Conservation (phyloP, 345 rosid species). For the Punica granatum region DNA sequence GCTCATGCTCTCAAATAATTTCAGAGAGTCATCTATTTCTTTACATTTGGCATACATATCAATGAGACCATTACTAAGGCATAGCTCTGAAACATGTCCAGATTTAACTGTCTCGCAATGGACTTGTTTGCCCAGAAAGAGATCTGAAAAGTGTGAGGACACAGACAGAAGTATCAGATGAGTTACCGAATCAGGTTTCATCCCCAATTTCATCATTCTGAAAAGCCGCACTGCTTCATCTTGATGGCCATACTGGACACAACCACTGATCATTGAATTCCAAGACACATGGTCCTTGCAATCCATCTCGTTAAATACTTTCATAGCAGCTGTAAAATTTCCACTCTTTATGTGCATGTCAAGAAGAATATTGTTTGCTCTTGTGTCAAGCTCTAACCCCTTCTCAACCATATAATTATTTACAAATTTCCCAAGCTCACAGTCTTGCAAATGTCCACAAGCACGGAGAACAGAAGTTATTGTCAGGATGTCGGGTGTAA, state of each 20-base stretch:
- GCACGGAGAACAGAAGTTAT: slow-evolving; percentile 48
- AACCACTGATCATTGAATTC: slow-evolving; percentile 54
- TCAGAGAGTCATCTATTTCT: slow-evolving; percentile 27
- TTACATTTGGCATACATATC: slow-evolving; percentile 59
- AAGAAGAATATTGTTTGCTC: slow-evolving; percentile 40
- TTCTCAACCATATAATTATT: slow-evolving; percentile 31
- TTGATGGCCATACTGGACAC: slow-evolving; percentile 26
- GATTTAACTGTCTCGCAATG: slow-evolving; percentile 42
- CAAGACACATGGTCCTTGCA: slow-evolving; percentile 48
- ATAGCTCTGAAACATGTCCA: slow-evolving; percentile 32
- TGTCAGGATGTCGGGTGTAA: slow-evolving; percentile 49
- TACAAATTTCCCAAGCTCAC: slow-evolving; percentile 36
- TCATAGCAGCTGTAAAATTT: slow-evolving; percentile 33
- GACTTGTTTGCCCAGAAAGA: slow-evolving; percentile 32
- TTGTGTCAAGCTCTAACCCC: slow-evolving; percentile 29
- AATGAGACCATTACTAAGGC: slow-evolving; percentile 45
- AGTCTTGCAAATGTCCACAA: slow-evolving; percentile 37
- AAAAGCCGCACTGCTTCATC: slow-evolving; percentile 41
- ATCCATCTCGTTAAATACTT: slow-evolving; percentile 42
- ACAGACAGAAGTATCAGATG: slow-evolving; percentile 36
- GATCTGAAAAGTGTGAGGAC: slow-evolving; percentile 26
- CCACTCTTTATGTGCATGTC: slow-evolving; percentile 53
- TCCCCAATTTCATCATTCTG: slow-evolving; percentile 29
- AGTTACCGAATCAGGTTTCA: slow-evolving; percentile 44
- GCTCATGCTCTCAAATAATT: slow-evolving; percentile 37